Evolutionary conservation across 192 early-diverging fungal species (phyloP), one percentile per base, ranked within the genome.

Genomic region (Neocallimastix lanati): DNA sequence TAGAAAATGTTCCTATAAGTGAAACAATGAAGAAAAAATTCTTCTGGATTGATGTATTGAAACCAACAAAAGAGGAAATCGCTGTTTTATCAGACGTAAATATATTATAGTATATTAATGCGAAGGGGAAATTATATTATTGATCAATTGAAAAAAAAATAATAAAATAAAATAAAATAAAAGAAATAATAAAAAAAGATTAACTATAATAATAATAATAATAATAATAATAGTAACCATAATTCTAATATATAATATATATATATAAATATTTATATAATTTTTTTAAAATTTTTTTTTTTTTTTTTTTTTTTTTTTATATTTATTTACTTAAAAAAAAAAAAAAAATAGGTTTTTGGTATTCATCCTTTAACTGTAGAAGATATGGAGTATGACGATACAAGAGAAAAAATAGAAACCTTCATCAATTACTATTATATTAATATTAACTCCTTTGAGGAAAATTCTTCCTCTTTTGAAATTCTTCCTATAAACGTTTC

Each of bases 291-390:
- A n/a, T n/a, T n/a, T n/a, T n/a, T n/a, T n/a, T n/a, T n/a, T n/a
- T n/a, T n/a, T n/a, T n/a, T n/a, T n/a, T n/a, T n/a, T n/a, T n/a
- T n/a, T n/a, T n/a, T n/a, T n/a, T n/a, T n/a, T n/a, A n/a, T n/a
- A n/a, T n/a, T n/a, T n/a, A n/a, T n/a, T n/a, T n/a, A 30, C 30
- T 25, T 29, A 12, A 9, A 79, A 25, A 58, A 50, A 35, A 4
- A 29, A 21, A 77, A 35, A 29, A 16, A 77, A 33, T 81, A 90
- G 85, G 86, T 94, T 27, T 95, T 96, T 78, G 89, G 86, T 28
- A 91, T 98, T 29, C 96, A 98, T 83, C 94, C 95, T 29, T 84
- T 98, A 67, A 96, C 96, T 4, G 88, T 87, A 83, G 78, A 86
- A 86, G n/a, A 83, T 88, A 37, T 82, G 87, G 13, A 86, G 84